Base-by-base conservation (phyloP, 192 early-diverging fungal genomes). In the Thoreauomyces humboldtii region DNA sequence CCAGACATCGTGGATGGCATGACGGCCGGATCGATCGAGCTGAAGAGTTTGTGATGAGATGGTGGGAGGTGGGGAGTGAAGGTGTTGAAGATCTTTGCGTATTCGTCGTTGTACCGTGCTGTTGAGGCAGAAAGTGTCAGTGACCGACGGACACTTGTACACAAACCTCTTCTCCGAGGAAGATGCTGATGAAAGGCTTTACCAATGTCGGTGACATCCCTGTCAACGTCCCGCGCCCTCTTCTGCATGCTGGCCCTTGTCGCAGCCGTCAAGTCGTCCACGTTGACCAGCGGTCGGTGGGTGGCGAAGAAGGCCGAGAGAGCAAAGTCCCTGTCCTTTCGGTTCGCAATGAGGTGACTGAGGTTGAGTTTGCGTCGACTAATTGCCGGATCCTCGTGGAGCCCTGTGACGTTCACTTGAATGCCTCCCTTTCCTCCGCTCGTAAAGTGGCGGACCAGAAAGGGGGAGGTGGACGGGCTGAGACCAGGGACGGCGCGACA, bases 51-150 rank as follows among this genome's bases (percentile, higher is more conserved):
- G 27, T 46, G 44, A 9, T 61, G 37, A 6, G 65, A 67, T 14
- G 65, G 65, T 15, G 65, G 56, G 7, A 34, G 44, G 31, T 57
- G 61, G 3, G 66, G 66, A 7, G 66, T 58, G 12, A 68, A 68
- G 15, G 59, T 32, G 45, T 38, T 53, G 28, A 71, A 71, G 35
- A 71, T 43, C 32, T 71, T 71, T 15, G 51, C 37, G 48, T 71
- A 71, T 45, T 71, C 69, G 36, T 71, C 69, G 33, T 67, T 57
- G 57, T 59, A 59, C 4, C 42, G 42, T 3, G 51, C 64, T 66
- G 50, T 22, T 29, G 15, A 5, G 4, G 27, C 50, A 15, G 29
- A 31, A 15, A 52, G 32, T 7, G 29, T 15, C 27, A 3, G 50
- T n/a, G n/a, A n/a, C n/a, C n/a, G n/a, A n/a, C n/a, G n/a, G n/a